These are phyloP conservation scores for Zelonia costaricensis DNA, from an alignment of 208 protist species.

Conservation along the genomic window DNA sequence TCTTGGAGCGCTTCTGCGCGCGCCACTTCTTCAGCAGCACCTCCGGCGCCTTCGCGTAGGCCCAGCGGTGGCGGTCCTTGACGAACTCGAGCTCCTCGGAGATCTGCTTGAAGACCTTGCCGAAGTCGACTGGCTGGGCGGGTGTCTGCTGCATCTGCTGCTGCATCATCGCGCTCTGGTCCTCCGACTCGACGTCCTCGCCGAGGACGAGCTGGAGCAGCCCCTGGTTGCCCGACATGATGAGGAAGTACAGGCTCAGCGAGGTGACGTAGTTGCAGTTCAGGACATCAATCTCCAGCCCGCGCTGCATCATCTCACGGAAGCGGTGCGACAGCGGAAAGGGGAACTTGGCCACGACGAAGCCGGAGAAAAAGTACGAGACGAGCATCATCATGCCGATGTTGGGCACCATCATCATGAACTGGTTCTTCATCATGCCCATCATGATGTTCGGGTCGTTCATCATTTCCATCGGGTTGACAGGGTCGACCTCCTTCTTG, in stretches of 20 bases:
- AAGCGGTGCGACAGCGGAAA: constrained; percentile 95
- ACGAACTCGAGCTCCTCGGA: constrained; percentile 71
- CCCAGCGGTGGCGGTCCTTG: constrained; percentile 73
- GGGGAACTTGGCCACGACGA: constrained; percentile 96
- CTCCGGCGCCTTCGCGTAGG: constrained; percentile 62
- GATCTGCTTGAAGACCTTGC: constrained; percentile 81
- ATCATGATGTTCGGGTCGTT: constrained; percentile 92
- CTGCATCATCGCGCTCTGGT: constrained; percentile 45
- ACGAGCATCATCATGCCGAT: constrained; percentile 96
- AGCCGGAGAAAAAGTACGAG: constrained; percentile 96
- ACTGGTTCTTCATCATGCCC: constrained; percentile 96
- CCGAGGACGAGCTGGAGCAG: constrained; percentile 93
- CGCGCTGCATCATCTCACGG: constrained; percentile 95
- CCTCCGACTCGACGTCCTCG: constrained; percentile 52
- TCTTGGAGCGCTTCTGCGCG: constrained; percentile 29
- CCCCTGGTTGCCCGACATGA: constrained; percentile 94
- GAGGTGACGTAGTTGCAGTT: constrained; percentile 96
- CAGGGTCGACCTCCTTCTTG: constrained; percentile 60
- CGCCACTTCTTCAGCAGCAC: constrained; percentile 66
- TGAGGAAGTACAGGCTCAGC: constrained; percentile 96
- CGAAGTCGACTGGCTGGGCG: constrained; percentile 71
- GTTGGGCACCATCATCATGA: constrained; percentile 93
- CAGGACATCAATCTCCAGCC: constrained; percentile 93
- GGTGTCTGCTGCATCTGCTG: constrained; percentile 58
- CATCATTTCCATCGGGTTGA: constrained; percentile 93